phyloP scores from a whole-genome alignment of 169 alveolate genomes.

The Plasmodium gaboni region DNA sequence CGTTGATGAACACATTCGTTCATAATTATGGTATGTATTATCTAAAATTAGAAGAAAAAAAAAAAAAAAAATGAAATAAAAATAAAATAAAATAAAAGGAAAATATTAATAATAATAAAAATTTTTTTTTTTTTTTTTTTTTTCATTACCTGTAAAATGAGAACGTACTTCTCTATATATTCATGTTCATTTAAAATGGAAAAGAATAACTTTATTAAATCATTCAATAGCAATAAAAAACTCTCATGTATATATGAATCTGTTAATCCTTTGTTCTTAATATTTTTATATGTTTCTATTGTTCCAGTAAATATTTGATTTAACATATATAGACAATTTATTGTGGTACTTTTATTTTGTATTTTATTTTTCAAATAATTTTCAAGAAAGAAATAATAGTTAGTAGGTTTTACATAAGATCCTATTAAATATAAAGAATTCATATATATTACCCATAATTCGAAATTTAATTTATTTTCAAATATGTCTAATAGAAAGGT shows the following conservation, averaged over 20 bases:
- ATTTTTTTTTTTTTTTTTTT: neutral
- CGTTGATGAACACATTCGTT: slow-evolving; percentile 1
- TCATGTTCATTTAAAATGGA: slow-evolving; percentile 17
- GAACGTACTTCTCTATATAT: slow-evolving; percentile 29
- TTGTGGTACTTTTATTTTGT: slow-evolving; percentile 18
- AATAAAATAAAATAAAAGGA: neutral
- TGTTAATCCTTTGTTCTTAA: neutral
- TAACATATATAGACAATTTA: slow-evolving; percentile 30
- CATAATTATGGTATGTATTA: slow-evolving; percentile 28
- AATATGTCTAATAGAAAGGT: slow-evolving; percentile 18
- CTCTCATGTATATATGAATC: slow-evolving; percentile 10
- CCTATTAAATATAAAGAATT: slow-evolving; percentile 52
- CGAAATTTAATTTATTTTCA: slow-evolving; percentile 47
- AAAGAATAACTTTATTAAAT: slow-evolving; percentile 22
- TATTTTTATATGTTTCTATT: slow-evolving; percentile 40
- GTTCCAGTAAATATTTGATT: slow-evolving; percentile 19
- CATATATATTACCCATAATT: slow-evolving; percentile 28
- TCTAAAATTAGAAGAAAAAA: slow-evolving; percentile 1
- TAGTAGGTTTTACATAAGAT: slow-evolving; percentile 53
- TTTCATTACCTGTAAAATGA: slow-evolving; percentile 38
- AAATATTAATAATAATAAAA: neutral
- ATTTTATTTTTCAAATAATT: slow-evolving; percentile 29
- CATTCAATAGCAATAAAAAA: slow-evolving; percentile 3
- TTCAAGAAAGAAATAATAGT: slow-evolving; percentile 54
- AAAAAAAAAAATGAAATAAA: neutral